Evolutionary conservation across 805 yeast genomes (phyloP).

Genomic region (Suhomyces sp.): DNA sequence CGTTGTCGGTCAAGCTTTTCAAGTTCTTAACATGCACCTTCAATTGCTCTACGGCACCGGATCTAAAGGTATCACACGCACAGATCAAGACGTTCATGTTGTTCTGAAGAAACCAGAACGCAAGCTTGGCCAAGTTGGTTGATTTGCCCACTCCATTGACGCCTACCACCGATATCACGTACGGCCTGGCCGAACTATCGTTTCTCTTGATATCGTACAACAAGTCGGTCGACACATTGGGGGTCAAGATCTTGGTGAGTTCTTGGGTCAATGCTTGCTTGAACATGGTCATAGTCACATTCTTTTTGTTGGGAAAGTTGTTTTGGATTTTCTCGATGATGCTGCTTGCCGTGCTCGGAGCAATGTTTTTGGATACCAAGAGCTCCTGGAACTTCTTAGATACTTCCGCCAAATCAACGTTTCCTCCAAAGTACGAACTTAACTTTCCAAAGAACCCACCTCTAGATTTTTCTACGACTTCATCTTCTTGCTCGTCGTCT

Average conservation of each 20-base stretch:
- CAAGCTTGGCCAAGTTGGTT: constrained; percentile 88
- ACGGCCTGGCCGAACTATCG: constrained; percentile 52
- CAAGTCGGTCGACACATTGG: constrained; percentile 85
- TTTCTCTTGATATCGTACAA: constrained; percentile 70
- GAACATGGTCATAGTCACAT: constrained; percentile 68
- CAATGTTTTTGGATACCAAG: constrained; percentile 80
- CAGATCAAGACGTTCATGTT: constrained; percentile 82
- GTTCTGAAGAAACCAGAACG: constrained; percentile 93
- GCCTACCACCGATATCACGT: constrained; percentile 95
- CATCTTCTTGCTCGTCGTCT: constrained; percentile 27
- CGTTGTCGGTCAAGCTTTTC: constrained; percentile 57
- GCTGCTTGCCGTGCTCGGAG: constrained; percentile 80
- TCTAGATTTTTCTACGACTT: constrained; percentile 8
- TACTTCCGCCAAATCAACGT: constrained; percentile 56
- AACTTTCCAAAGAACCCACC: constrained; percentile 37
- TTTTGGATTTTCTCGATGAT: constrained; percentile 68
- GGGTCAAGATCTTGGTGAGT: constrained; percentile 77
- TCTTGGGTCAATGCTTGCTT: constrained; percentile 62
- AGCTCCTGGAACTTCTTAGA: constrained; percentile 68
- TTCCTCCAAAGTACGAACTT: constrained; percentile 36
- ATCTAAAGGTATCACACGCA: constrained; percentile 96
- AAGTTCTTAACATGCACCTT: constrained; percentile 89
- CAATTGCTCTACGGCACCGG: constrained; percentile 98
- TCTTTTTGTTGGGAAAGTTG: constrained; percentile 65
- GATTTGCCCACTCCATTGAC: constrained; percentile 98